phyloP scores from a whole-genome alignment of 345 rosid species.

The Murraya paniculata region DNA sequence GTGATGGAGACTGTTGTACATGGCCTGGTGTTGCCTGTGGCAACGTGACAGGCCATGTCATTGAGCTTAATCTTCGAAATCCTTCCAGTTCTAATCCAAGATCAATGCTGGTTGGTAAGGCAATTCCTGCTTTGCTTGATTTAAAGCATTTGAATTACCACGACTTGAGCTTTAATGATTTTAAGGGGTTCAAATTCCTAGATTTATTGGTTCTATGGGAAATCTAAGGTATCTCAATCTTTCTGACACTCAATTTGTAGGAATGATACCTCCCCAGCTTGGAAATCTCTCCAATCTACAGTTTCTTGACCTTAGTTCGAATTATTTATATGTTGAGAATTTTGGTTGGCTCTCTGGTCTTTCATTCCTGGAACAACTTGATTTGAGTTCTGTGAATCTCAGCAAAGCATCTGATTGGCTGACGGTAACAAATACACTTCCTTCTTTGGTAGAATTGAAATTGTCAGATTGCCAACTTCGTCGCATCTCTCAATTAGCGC shows the following conservation, averaged over 20 bases:
- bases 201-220: not conserved
- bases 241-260: not conserved
- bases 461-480: not conserved
- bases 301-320: not conserved
- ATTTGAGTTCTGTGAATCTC: not conserved
- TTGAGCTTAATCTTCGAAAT: too few species aligned
- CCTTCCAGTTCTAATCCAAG: too few species aligned
- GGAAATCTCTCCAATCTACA: conserved; percentile 9
- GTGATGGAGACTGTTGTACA: too few species aligned
- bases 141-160: conserved; percentile 1
- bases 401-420: not conserved
- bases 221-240: conserved; percentile 4
- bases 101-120: too few species aligned
- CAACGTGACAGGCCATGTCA: too few species aligned
- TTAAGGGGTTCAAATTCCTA: conserved; percentile 6
- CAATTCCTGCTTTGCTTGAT: too few species aligned
- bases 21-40: too few species aligned
- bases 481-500: not conserved
- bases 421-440: not conserved
- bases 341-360: not conserved
- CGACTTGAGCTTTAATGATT: conserved; percentile 16
- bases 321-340: not conserved
- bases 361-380: not conserved
- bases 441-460: not conserved
- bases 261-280: not conserved